A percentile compares a stretch with the other conserved stretches of the same genome.
Evolutionary conservation across 257 asterid species (phyloP).

Genomic region (Solanum virginianum): DNA sequence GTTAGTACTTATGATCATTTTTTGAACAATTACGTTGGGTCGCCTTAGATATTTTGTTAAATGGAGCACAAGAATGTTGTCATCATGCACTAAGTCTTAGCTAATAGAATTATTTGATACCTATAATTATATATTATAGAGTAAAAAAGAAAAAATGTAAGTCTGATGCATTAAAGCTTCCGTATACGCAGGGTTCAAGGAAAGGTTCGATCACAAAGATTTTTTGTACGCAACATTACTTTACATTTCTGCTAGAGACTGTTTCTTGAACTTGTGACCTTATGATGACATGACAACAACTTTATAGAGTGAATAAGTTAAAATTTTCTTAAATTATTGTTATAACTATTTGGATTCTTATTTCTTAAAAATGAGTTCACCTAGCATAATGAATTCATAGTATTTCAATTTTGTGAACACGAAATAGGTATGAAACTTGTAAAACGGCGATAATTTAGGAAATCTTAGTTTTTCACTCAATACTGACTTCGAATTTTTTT

Average conservation of each 20-base stretch:
- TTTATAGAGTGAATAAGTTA: too few relatives aligned
- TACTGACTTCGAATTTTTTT: neutral
- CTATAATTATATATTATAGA: too few relatives aligned
- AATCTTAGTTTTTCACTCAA: neutral
- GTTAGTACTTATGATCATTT: neutral
- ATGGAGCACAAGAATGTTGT: neutral
- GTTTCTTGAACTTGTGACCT: too few relatives aligned
- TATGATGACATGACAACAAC: too few relatives aligned
- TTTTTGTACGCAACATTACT: too few relatives aligned
- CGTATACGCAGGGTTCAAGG: too few relatives aligned
- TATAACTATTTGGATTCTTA: too few relatives aligned
- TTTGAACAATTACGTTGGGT: neutral
- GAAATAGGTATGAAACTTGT: neutral
- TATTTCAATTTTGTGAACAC: neutral
- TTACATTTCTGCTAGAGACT: too few relatives aligned
- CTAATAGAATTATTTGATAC: too few relatives aligned
- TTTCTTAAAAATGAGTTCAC: neutral
- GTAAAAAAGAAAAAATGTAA: too few relatives aligned
- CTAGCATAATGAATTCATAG: neutral
- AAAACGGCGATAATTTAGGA: neutral
- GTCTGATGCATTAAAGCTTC: rapidly evolving
- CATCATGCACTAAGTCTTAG: neutral
- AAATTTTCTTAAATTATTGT: too few relatives aligned
- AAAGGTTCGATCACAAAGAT: too few relatives aligned
- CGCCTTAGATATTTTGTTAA: neutral